phyloP scores from a whole-genome alignment of 2,329 filamentous ascomycete genomes.

The Sphaerulina vaccinii region DNA sequence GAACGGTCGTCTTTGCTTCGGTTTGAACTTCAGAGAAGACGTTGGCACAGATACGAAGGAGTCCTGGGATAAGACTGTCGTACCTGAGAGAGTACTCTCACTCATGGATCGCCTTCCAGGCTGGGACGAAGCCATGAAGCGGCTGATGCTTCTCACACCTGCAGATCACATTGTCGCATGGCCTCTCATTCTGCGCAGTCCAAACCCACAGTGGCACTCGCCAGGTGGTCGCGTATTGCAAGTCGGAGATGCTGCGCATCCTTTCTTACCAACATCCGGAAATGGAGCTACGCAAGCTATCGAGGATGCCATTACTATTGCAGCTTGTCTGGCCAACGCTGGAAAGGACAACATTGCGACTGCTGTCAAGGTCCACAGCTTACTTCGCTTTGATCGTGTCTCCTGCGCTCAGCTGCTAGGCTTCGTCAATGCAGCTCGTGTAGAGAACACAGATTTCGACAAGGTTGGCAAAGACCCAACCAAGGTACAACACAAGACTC shows the following conservation, averaged over 20 bases:
- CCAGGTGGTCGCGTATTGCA: constrained; percentile 50
- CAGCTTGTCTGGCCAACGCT: constrained; percentile 46
- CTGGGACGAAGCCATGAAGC: constrained; percentile 48
- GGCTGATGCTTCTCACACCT: constrained; percentile 45
- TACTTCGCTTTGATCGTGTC: constrained; percentile 30
- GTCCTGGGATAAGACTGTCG: constrained; percentile 48
- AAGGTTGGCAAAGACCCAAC: constrained; percentile 18
- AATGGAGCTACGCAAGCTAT: constrained; percentile 56
- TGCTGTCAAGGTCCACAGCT: constrained; percentile 36
- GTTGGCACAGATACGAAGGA: constrained; percentile 34
- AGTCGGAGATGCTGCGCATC: constrained; percentile 55
- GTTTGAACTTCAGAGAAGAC: constrained; percentile 49
- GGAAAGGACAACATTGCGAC: constrained; percentile 41
- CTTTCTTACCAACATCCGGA: constrained; percentile 54
- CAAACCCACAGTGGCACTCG: constrained; percentile 53
- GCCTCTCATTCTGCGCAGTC: constrained; percentile 57
- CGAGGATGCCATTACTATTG: constrained; percentile 52
- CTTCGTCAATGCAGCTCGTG: constrained; percentile 26
- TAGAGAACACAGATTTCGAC: constrained; percentile 26
- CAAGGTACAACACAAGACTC: constrained; percentile 22
- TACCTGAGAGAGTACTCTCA: constrained; percentile 32
- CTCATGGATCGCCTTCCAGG: constrained; percentile 25
- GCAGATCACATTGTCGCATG: constrained; percentile 46
- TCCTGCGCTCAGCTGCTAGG: constrained; percentile 27
- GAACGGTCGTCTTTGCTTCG: constrained; percentile 48